phyloP scores from a whole-genome alignment of 176 grass and related monocot species.

The Carex myosuroides region DNA sequence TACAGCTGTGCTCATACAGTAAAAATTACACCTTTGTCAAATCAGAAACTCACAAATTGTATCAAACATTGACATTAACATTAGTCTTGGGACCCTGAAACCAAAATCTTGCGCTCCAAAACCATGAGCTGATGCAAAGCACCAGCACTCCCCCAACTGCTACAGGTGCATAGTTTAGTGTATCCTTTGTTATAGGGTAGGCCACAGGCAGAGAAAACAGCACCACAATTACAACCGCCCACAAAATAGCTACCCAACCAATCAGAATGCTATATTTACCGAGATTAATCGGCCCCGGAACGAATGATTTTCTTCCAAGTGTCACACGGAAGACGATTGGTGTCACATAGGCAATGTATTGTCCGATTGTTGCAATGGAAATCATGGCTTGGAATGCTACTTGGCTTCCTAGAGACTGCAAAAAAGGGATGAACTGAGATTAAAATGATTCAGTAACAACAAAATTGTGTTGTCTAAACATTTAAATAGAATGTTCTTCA shows the following conservation, averaged over 20 bases:
- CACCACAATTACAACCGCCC: constrained; percentile 49
- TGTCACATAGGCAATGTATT: constrained; percentile 54
- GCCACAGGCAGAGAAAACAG: constrained; percentile 71
- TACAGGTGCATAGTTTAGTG: constrained; percentile 67
- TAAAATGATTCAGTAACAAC: background rate
- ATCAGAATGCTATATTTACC: constrained; percentile 23
- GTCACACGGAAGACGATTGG: constrained; percentile 61
- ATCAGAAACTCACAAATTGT: background rate
- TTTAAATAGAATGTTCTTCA: background rate
- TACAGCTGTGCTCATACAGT: background rate
- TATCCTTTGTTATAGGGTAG: constrained; percentile 45
- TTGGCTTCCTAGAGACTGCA: constrained; percentile 55
- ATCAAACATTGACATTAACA: background rate
- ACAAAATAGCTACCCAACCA: constrained; percentile 40
- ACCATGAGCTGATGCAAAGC: constrained; percentile 31
- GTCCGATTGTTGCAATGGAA: constrained; percentile 35
- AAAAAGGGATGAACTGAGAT: background rate
- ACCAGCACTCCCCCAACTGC: constrained; percentile 49
- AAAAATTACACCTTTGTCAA: background rate
- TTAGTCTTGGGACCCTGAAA: constrained; percentile 42
- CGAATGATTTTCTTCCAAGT: constrained; percentile 29
- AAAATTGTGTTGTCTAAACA: background rate
- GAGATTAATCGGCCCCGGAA: constrained; percentile 50
- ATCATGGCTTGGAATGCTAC: constrained; percentile 79
- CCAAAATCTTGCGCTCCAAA: constrained; percentile 50